Base-by-base conservation (phyloP, 805 yeast genomes). In the Saccharomycopsis malanga region DNA sequence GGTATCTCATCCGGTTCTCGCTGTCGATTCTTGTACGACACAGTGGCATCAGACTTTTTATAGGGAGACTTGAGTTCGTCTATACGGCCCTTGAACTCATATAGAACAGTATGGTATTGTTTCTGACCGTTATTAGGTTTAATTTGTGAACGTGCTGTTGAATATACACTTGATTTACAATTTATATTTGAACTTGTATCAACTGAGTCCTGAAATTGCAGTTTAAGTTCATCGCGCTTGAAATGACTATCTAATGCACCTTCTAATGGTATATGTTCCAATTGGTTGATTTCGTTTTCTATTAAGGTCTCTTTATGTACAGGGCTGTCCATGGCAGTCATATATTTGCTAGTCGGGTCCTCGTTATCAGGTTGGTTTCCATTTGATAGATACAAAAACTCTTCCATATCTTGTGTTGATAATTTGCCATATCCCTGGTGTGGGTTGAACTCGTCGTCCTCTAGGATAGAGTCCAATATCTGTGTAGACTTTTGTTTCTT, bases 1-100 rank as follows among this genome's bases (percentile, higher is more conserved):
- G 49, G 46, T 9, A 51, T 35, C 2, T 23, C 52, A 9, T 39
- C 27, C 4, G 42, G 39, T n/a, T 36, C 48, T 4, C 15, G 34
- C 14, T 17, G 15, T 23, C 45, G 20, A 18, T 23, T 43, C 37
- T 37, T 34, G 24, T 39, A 43, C 21, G 56, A 46, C 53, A 56
- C 21, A 50, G 36, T 32, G 37, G 52, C 22, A 43, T 54, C 17
- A 52, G 49, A 45, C 56, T 59, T 6, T 52, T 57, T 24, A 24
- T 40, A 48, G 14, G 54, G 53, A 2, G 43, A 24, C 22, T 36
- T 20, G 29, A 42, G 37, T n/a, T 37, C 34, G n/a, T 42, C 21
- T 4, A 51, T 14, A 14, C 18, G 7, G 2, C 54, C 54, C 24
- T 44, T 45, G n/a, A 48, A 48, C 46, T 56, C 39, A 52, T 48